Conservation (phyloP, 805 yeast genomes). For the Sporopachydermia lactativora region DNA sequence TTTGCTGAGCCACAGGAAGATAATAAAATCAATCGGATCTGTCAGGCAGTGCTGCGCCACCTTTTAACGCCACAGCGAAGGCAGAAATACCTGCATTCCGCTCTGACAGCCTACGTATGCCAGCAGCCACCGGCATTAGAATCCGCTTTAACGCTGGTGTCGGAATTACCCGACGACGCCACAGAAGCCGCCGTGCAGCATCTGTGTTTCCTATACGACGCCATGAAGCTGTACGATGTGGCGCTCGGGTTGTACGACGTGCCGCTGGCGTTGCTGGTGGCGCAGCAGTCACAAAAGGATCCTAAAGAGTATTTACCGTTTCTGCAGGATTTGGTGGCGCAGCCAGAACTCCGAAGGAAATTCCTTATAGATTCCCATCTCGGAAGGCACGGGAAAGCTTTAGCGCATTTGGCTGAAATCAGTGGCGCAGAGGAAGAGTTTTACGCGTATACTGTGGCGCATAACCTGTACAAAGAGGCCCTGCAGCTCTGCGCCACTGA, state of each 20-base stretch:
- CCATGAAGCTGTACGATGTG: conserved; percentile 62
- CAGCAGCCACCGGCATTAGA: conserved; percentile 75
- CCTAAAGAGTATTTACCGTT: conserved; percentile 96
- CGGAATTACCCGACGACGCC: conserved; percentile 34
- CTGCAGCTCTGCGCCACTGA: conserved; percentile 43
- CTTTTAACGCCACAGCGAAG: conserved; percentile 32
- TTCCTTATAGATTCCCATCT: conserved; percentile 72
- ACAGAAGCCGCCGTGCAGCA: conserved; percentile 68
- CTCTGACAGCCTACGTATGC: conserved; percentile 85
- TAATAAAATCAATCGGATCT: conserved; percentile 55
- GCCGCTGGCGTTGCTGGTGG: conserved; percentile 64
- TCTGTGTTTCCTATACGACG: conserved; percentile 82
- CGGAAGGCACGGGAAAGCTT: conserved; percentile 53
- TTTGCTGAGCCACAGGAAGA: conserved; percentile 20
- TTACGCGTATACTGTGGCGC: conserved; percentile 51
- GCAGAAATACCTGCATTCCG: conserved; percentile 52
- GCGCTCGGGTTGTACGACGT: conserved; percentile 78
- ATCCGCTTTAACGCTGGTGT: conserved; percentile 56
- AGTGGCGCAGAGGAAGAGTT: conserved; percentile 37
- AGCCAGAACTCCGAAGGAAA: conserved; percentile 48
- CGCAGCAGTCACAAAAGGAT: conserved; percentile 95
- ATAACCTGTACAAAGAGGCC: conserved; percentile 58
- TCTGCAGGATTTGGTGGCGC: conserved; percentile 62
- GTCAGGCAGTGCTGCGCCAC: conserved; percentile 57
- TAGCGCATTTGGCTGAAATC: conserved; percentile 36